Evolutionary conservation across 164 flowering plant species (phyloP).

Genomic region (Hamamelis virginiana): DNA sequence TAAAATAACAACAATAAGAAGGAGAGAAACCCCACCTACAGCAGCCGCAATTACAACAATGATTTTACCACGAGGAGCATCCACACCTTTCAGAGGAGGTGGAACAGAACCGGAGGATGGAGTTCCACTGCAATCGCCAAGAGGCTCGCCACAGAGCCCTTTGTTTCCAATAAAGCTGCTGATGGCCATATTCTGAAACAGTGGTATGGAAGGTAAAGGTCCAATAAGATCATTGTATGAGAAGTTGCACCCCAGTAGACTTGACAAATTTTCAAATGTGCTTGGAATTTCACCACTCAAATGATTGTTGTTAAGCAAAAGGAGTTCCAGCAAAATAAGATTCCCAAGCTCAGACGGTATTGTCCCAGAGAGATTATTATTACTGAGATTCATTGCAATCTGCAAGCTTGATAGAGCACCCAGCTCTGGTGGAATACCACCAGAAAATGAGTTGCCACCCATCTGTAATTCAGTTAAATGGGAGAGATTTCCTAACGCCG

Average conservation of each 20-base stretch:
- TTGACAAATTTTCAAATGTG: conserved; percentile 65
- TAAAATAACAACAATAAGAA: conserved; percentile 62
- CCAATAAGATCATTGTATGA: conserved; percentile 82
- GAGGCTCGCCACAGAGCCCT: conserved; percentile 86
- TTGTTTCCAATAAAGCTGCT: conserved; percentile 70
- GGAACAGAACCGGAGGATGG: conserved; percentile 28
- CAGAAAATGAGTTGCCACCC: conserved; percentile 80
- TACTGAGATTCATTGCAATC: conserved; percentile 87
- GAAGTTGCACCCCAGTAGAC: conserved; percentile 75
- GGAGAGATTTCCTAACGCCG: conserved; percentile 65
- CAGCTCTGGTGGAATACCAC: conserved; percentile 67
- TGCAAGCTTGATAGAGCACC: conserved; percentile 84
- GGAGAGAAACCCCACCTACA: conserved; percentile 76
- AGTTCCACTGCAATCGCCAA: conserved; percentile 42
- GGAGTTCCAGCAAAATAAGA: conserved; percentile 62
- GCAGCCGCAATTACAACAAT: conserved; percentile 55
- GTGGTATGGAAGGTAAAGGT: conserved; percentile 55
- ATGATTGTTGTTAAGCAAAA: conserved; percentile 78
- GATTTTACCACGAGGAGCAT: conserved; percentile 51
- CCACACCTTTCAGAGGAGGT: conserved; percentile 21
- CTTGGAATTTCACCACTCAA: conserved; percentile 77
- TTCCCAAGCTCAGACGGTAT: conserved; percentile 84
- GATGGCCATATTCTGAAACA: conserved; percentile 63
- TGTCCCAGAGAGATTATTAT: conserved; percentile 66
- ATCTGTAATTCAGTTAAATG: conserved; percentile 83